phyloP scores from a whole-genome alignment of 2,329 filamentous ascomycete species.

The Diaporthe capsici region DNA sequence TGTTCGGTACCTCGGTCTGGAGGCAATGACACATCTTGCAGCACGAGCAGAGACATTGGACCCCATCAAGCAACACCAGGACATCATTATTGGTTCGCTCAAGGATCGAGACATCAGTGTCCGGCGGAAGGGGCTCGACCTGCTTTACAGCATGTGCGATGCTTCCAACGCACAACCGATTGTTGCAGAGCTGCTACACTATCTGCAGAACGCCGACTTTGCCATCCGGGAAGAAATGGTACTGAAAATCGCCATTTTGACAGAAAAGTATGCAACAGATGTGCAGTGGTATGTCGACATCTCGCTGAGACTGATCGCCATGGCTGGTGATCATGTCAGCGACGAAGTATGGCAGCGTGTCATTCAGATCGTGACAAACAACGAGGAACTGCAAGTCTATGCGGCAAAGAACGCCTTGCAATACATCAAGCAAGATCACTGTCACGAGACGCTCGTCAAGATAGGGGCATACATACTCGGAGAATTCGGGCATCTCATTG shows the following conservation, averaged over 20 bases:
- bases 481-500: conserved; percentile 96
- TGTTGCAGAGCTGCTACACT: conserved; percentile 92
- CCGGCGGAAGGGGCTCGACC: conserved; percentile 91
- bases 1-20: conserved; percentile 93
- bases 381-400: conserved; percentile 97
- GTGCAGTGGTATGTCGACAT: conserved; percentile 99
- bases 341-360: conserved; percentile 99
- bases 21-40: conserved; percentile 98
- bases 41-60: conserved; percentile 94
- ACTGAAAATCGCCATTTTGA: conserved; percentile 96
- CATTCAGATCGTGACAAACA: conserved; percentile 99
- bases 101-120: conserved; percentile 98
- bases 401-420: conserved; percentile 93
- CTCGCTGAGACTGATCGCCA: conserved; percentile 91
- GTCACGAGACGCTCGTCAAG: conserved; percentile 97
- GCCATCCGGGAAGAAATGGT: conserved; percentile 99
- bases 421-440: conserved; percentile 92
- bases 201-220: conserved; percentile 96
- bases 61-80: conserved; percentile 98
- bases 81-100: conserved; percentile 93
- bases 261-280: conserved; percentile 98
- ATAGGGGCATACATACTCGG: conserved; percentile 97
- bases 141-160: conserved; percentile 99
- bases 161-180: conserved; percentile 93
- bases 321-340: conserved; percentile 98